Evolutionary conservation across 2,329 filamentous ascomycete genomes (phyloP).

Genomic region (Pestalotiopsis sp.): DNA sequence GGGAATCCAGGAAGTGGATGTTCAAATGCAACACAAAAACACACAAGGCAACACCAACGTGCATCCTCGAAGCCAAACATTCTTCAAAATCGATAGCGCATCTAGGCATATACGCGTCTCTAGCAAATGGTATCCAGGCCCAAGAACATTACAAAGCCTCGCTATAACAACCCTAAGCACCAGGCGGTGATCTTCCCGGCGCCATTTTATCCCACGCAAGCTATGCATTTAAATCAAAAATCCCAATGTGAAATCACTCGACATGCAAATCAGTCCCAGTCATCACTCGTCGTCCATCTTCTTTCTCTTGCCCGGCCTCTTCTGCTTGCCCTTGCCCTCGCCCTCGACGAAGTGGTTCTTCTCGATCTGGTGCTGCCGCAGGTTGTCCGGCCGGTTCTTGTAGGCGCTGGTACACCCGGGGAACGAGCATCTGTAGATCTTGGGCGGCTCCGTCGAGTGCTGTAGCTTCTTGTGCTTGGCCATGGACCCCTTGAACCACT

Average conservation of each 20-base stretch:
- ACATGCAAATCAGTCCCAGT: background rate
- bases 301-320: constrained; percentile 50
- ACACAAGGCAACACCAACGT: background rate
- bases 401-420: constrained; percentile 57
- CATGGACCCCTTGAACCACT: constrained; percentile 62
- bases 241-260: background rate
- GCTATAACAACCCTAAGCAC: no score
- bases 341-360: constrained; percentile 56
- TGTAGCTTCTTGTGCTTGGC: constrained; percentile 59
- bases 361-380: constrained; percentile 58
- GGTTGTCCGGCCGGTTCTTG: constrained; percentile 57
- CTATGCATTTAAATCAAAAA: background rate
- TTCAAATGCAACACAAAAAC: no score
- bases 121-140: background rate
- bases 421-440: constrained; percentile 54
- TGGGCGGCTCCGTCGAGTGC: constrained; percentile 49
- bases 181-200: background rate
- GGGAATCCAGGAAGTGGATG: no score
- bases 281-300: constrained; percentile 29
- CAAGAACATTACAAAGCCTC: background rate
- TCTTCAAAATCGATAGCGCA: background rate
- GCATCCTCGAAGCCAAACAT: background rate
- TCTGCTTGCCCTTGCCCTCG: constrained; percentile 28
- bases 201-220: background rate
- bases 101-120: background rate